phyloP scores from a whole-genome alignment of 2,329 filamentous ascomycete genomes.

The Pestalotiopsis sp. region DNA sequence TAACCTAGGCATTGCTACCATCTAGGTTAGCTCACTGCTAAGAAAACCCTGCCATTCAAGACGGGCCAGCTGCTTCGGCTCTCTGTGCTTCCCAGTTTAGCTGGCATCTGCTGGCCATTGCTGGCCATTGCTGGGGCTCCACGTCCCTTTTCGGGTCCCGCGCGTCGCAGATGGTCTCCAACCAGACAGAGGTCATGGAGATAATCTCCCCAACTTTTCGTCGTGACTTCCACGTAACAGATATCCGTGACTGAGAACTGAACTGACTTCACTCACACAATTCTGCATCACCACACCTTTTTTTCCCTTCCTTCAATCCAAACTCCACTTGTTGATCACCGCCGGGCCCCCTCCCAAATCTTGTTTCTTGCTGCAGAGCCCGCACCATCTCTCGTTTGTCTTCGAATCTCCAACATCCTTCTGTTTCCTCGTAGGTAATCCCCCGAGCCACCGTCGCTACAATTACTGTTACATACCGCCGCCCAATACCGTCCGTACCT shows the following conservation, averaged over 20 bases:
- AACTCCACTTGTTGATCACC: neutral
- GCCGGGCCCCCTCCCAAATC: neutral
- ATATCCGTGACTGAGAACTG: neutral
- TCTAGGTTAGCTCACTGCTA: neutral
- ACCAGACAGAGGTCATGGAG: slow-evolving; percentile 7
- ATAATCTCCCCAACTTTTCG: slow-evolving; percentile 7
- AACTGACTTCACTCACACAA: neutral
- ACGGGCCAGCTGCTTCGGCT: neutral
- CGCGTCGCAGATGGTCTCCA: slow-evolving; percentile 6
- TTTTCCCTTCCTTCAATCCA: neutral
- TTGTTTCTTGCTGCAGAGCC: neutral
- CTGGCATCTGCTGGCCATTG: neutral
- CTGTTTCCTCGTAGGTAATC: neutral
- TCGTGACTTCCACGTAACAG: slow-evolving; percentile 5
- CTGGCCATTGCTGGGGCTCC: neutral
- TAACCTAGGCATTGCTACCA: neutral
- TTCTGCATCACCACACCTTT: neutral
- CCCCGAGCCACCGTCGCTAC: neutral
- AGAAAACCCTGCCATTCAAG: neutral
- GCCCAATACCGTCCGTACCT: neutral
- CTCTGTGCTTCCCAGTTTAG: neutral
- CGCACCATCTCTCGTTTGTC: neutral
- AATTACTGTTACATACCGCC: neutral
- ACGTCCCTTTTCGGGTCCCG: slow-evolving; percentile 9
- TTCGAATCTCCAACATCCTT: neutral